Base-by-base conservation (phyloP, 2,329 filamentous ascomycete species). In the Malbranchea cinnamomea region DNA sequence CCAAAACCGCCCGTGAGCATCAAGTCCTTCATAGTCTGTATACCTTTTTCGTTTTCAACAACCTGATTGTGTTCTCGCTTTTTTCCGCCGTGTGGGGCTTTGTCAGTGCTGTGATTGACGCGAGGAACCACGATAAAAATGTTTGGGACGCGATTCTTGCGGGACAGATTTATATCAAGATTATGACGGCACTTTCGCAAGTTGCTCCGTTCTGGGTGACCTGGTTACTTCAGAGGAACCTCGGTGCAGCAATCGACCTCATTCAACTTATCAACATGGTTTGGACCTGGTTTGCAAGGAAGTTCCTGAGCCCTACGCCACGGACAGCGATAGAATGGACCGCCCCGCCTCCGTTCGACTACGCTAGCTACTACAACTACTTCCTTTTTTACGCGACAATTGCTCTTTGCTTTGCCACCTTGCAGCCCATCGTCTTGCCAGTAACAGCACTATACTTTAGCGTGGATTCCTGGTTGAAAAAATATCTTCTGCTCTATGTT, bases 11-110 rank as follows among this genome's bases (percentile, higher is more conserved):
- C 15, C 74, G 89, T 32, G 89, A 98, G 52, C 70, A 83, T 17
- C 87, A 95, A 52, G 89, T 98, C 30, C 68, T 89, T 35, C 75
- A 73, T 38, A 91, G 92, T 54, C 67, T 98, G 2, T 98, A 91
- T 56, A 70, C 80, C 11, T 98, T 98, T 60, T 98, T 98, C 55
- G 71, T 94, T 30, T 84, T 98, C 65, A 98, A 98, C 68, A 95
- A 95, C 49, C 57, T 98, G 32, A 63, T 98, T 41, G 75, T 95
- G 34, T 95, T 95, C 55, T 94, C 85, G 7, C 63, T 93, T 9
- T 95, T 95, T 54, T 82, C 80, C 25, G 74, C 81, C 2, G 57
- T 84, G 10, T 94, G 82, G 73, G 62, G 63, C 1, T 84, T 85
- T 44, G 62, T 84, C 6, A 59, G 73, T 1, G 62, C 62, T 4